These are phyloP conservation scores for Apiospora pterosperma DNA, from an alignment of 2,329 filamentous ascomycete genomes.

Conservation along the genomic window DNA sequence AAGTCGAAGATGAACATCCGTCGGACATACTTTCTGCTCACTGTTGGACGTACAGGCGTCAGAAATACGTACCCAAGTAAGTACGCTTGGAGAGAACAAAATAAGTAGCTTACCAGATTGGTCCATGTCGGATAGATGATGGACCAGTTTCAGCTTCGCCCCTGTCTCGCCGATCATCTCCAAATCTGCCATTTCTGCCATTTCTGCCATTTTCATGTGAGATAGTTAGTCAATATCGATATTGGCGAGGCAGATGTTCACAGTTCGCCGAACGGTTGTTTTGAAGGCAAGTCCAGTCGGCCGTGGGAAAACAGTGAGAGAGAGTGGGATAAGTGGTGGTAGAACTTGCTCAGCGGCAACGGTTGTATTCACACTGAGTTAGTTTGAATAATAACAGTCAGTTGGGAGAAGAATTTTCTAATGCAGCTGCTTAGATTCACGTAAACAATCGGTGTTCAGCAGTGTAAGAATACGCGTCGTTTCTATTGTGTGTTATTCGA, in stretches of 20 bases:
- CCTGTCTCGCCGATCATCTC: not conserved
- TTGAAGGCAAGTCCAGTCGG: not conserved
- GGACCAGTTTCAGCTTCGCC: not conserved
- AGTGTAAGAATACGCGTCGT: not conserved
- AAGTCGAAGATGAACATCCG: constrained; percentile 17
- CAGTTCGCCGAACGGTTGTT: not conserved
- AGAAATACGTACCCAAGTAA: not conserved
- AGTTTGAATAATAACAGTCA: not conserved
- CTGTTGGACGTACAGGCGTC: not conserved
- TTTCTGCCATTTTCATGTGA: no score
- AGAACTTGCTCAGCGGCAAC: not conserved
- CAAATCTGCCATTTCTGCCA: not conserved
- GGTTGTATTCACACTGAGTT: not conserved
- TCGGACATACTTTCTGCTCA: constrained; percentile 9
- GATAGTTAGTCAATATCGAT: not conserved
- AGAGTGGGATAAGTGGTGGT: not conserved
- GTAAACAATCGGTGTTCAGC: not conserved
- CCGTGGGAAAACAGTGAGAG: no score
- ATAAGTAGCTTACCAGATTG: not conserved
- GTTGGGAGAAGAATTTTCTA: not conserved
- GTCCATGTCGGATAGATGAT: not conserved
- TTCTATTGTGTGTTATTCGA: no score
- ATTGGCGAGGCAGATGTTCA: not conserved
- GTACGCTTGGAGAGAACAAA: not conserved
- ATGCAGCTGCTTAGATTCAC: not conserved